Conservation (phyloP, 2,329 filamentous ascomycete species). For the Grosmannia clavigera region DNA sequence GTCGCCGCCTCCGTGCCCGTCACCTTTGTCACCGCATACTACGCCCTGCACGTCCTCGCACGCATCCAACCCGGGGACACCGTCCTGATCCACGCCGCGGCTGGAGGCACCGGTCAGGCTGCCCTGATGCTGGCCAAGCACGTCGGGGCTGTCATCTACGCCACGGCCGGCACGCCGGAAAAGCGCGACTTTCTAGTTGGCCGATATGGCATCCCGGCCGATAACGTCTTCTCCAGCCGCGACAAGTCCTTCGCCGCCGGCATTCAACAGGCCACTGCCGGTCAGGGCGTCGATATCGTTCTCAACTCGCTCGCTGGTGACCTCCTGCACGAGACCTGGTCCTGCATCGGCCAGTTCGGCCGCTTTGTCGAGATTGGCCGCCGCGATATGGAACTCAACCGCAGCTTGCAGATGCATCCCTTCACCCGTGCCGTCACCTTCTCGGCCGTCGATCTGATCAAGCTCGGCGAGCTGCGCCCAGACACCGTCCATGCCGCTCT, state of each 20-base stretch:
- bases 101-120: conserved; percentile 26
- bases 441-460: conserved; percentile 27
- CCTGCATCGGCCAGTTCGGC: conserved; percentile 26
- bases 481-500: neutral
- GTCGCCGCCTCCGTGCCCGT: conserved; percentile 24
- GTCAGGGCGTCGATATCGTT: conserved; percentile 24
- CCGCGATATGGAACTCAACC: neutral
- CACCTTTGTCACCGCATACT: conserved; percentile 28
- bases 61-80: conserved; percentile 24
- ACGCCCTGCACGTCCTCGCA: conserved; percentile 25
- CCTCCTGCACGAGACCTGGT: conserved; percentile 27
- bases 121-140: conserved; percentile 25
- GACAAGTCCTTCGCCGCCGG: conserved; percentile 19
- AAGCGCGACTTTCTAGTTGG: conserved; percentile 27
- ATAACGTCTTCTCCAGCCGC: conserved; percentile 24
- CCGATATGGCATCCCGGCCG: conserved; percentile 23
- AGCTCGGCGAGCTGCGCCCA: too few relatives aligned
- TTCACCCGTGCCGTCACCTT: conserved; percentile 32
- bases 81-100: conserved; percentile 27
- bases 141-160: conserved; percentile 28
- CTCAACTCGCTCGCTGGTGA: conserved; percentile 32
- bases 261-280: conserved; percentile 17
- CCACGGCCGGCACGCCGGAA: conserved; percentile 26
- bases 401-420: conserved; percentile 13
- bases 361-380: conserved; percentile 8